Percentiles rank a stretch among this genome's conserved stretches.
Conservation (phyloP, 169 alveolate species). For the Plasmodium ovale region DNA sequence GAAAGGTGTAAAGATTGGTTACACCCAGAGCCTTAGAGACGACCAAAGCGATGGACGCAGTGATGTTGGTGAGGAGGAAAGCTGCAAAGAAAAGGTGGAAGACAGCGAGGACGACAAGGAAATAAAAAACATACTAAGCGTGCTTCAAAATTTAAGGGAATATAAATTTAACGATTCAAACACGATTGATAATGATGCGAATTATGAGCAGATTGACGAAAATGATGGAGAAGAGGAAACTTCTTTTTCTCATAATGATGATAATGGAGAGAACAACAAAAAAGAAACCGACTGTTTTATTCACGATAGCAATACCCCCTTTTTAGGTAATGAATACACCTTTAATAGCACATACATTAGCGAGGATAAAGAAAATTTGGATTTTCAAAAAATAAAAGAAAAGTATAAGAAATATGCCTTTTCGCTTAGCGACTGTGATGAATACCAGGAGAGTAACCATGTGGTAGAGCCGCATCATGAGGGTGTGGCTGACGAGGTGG, state of each 20-base stretch:
- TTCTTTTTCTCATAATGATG: neutral
- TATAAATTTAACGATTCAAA: constrained; percentile 61
- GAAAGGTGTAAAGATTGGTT: neutral
- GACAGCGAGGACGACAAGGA: constrained; percentile 66
- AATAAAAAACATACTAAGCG: constrained; percentile 42
- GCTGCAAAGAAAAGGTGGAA: neutral
- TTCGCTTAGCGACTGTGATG: constrained; percentile 18
- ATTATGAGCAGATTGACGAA: constrained; percentile 48
- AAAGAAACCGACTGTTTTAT: neutral
- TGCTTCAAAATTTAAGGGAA: constrained; percentile 48
- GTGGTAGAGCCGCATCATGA: too few species aligned
- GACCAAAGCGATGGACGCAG: neutral
- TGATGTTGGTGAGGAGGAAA: neutral
- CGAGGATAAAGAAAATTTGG: constrained; percentile 6
- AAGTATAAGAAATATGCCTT: constrained; percentile 14
- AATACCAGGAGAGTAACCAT: neutral
- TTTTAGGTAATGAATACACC: constrained; percentile 30
- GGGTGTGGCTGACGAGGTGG: too few species aligned
- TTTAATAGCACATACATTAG: neutral
- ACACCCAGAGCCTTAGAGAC: neutral
- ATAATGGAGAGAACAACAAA: constrained; percentile 13
- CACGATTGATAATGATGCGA: constrained; percentile 40
- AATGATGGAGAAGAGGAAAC: neutral
- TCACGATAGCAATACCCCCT: constrained; percentile 47
- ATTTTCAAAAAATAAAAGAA: constrained; percentile 17